These are phyloP conservation scores for Chlamydomonas schloesseri DNA, from an alignment of 139 green algal genomes.

Conservation along the genomic window DNA sequence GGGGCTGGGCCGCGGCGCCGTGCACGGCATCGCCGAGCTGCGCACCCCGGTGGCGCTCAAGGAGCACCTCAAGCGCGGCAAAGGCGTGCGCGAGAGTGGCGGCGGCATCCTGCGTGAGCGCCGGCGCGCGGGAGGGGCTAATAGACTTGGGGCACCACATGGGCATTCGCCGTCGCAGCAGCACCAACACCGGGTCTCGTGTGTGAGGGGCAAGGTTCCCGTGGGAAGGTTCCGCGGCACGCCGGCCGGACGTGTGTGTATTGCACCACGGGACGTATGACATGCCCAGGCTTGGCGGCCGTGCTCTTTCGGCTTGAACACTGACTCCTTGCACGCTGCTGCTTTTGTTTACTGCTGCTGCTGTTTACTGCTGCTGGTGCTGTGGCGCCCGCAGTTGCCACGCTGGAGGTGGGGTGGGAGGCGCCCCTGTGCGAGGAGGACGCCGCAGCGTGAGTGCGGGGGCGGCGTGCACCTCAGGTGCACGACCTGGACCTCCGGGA, in stretches of 20 bases:
- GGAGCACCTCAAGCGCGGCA: constrained; percentile 40
- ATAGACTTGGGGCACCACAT: background rate
- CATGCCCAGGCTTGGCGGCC: no score
- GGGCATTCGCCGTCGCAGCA: background rate
- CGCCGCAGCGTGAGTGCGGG: background rate
- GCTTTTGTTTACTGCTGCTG: no score
- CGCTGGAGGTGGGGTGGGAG: background rate
- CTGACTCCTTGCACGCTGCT: no score
- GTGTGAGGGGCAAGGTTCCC: no score
- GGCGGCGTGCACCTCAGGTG: no score
- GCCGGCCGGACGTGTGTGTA: no score
- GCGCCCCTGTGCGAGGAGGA: background rate
- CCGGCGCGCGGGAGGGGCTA: background rate
- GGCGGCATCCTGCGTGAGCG: constrained; percentile 15
- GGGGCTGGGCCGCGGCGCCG: background rate
- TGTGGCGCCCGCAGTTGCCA: background rate
- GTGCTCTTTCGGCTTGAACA: no score
- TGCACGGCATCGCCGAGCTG: constrained; percentile 19
- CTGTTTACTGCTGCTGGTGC: no score
- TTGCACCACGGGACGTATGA: no score
- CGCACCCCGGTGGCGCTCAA: constrained; percentile 36
- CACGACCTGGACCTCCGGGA: no score
- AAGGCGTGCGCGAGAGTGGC: background rate
- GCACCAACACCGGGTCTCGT: no score
- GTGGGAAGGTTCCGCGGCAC: no score